Evolutionary conservation across 2,329 filamentous ascomycete species (phyloP).

Genomic region (Gremmenia infestans): DNA sequence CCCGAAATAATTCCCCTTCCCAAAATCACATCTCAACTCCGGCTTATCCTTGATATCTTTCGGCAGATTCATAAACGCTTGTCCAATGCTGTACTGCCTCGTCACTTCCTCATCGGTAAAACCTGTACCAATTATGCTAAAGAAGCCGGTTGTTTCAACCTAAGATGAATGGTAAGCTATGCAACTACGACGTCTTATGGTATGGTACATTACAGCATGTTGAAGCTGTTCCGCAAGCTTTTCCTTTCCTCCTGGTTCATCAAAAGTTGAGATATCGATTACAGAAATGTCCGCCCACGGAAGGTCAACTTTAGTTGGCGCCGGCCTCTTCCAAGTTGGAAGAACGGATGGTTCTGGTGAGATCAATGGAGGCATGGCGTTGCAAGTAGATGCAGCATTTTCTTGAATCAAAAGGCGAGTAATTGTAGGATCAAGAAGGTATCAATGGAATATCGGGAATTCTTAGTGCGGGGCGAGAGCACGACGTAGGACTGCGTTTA

Average conservation of each 20-base stretch:
- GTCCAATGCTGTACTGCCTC: constrained; percentile 53
- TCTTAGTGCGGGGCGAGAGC: too few relatives aligned
- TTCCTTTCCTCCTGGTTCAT: constrained; percentile 44
- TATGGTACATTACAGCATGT: constrained; percentile 37
- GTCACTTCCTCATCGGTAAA: constrained; percentile 53
- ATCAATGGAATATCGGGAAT: too few relatives aligned
- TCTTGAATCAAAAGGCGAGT: too few relatives aligned
- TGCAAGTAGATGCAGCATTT: not conserved
- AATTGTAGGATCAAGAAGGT: too few relatives aligned
- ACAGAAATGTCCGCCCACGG: constrained; percentile 48
- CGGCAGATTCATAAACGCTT: constrained; percentile 50
- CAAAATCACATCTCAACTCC: constrained; percentile 41
- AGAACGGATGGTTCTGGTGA: constrained; percentile 5
- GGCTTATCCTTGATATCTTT: constrained; percentile 54
- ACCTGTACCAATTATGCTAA: constrained; percentile 57
- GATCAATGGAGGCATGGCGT: constrained; percentile 7
- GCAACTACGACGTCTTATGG: constrained; percentile 17
- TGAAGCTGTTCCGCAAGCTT: constrained; percentile 44
- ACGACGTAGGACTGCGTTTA: too few relatives aligned
- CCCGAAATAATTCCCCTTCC: constrained; percentile 50
- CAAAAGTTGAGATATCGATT: constrained; percentile 44
- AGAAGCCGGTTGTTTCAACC: constrained; percentile 46
- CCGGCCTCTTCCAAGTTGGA: constrained; percentile 28
- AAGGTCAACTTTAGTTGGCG: constrained; percentile 22
- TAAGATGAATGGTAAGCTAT: not conserved